These are phyloP conservation scores for Tricholoma flavovirens DNA, from an alignment of 768 basidiomycete species.

Conservation along the genomic window DNA sequence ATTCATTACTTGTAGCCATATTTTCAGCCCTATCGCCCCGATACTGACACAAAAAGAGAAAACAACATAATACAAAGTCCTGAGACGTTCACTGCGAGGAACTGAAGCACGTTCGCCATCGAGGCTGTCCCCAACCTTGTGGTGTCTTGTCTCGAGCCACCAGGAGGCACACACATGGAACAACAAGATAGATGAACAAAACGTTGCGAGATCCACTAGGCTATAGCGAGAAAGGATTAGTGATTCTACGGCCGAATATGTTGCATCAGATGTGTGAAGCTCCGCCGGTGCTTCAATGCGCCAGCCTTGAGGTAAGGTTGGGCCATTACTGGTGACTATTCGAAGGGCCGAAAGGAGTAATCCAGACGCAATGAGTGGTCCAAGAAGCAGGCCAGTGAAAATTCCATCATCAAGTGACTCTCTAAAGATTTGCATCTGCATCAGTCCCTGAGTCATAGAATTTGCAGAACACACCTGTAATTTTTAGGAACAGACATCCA, in stretches of 20 bases:
- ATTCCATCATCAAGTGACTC: slow-evolving; percentile 83
- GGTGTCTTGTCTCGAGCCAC: slow-evolving; percentile 57
- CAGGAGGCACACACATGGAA: slow-evolving; percentile 76
- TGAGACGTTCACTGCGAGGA: slow-evolving; percentile 62
- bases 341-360: slow-evolving; percentile 52
- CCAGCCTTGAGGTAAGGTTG: slow-evolving; percentile 59
- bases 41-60: slow-evolving; percentile 55
- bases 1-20: slow-evolving; percentile 34
- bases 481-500: slow-evolving; percentile 93
- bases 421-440: slow-evolving; percentile 29
- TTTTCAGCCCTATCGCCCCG: slow-evolving; percentile 43
- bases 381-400: slow-evolving; percentile 76
- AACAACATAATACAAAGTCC: slow-evolving; percentile 57
- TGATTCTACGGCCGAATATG: slow-evolving; percentile 44
- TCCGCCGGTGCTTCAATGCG: slow-evolving; percentile 67
- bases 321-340: slow-evolving; percentile 18
- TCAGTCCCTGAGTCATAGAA: slow-evolving; percentile 5
- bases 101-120: slow-evolving; percentile 74
- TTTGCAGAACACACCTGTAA: slow-evolving; percentile 49
- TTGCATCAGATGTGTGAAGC: slow-evolving; percentile 37
- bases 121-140: slow-evolving; percentile 30
- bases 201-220: slow-evolving; percentile 71
- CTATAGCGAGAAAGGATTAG: slow-evolving; percentile 67
- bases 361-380: slow-evolving; percentile 72
- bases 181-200: slow-evolving; percentile 76